Conservation (phyloP, 1,139 yeast genomes). For the Kodamaea derodonti region DNA sequence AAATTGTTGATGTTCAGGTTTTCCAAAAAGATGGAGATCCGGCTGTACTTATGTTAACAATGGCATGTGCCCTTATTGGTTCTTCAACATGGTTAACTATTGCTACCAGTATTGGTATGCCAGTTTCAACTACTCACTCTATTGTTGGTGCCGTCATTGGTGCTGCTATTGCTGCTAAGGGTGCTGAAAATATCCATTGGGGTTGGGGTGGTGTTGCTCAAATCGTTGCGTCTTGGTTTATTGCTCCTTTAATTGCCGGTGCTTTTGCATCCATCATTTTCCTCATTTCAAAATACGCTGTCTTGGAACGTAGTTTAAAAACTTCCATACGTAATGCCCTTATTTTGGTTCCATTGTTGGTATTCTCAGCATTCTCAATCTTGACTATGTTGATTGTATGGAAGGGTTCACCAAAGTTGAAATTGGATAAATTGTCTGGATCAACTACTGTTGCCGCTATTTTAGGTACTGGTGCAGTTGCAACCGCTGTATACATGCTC, state of each 20-base stretch:
- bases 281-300: conserved; percentile 54
- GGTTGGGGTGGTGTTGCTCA: conserved; percentile 74
- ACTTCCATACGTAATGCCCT: conserved; percentile 53
- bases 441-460: conserved; percentile 54
- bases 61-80: conserved; percentile 74
- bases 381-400: conserved; percentile 61
- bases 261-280: conserved; percentile 56
- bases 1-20: conserved; percentile 50
- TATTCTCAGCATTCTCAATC: conserved; percentile 57
- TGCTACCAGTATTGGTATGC: conserved; percentile 68
- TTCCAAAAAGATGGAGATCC: conserved; percentile 54
- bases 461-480: conserved; percentile 61
- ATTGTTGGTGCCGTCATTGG: conserved; percentile 78
- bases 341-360: conserved; percentile 55
- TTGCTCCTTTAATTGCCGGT: conserved; percentile 76
- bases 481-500: conserved; percentile 45
- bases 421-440: conserved; percentile 47
- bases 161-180: conserved; percentile 68
- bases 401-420: conserved; percentile 71
- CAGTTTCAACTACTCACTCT: conserved; percentile 77
- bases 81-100: conserved; percentile 69
- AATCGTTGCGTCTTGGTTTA: conserved; percentile 77
- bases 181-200: conserved; percentile 58
- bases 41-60: conserved; percentile 67
- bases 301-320: conserved; percentile 50